These are phyloP conservation scores for Amylocarpus encephaloides DNA, from an alignment of 2,329 filamentous ascomycete genomes.

Conservation along the genomic window DNA sequence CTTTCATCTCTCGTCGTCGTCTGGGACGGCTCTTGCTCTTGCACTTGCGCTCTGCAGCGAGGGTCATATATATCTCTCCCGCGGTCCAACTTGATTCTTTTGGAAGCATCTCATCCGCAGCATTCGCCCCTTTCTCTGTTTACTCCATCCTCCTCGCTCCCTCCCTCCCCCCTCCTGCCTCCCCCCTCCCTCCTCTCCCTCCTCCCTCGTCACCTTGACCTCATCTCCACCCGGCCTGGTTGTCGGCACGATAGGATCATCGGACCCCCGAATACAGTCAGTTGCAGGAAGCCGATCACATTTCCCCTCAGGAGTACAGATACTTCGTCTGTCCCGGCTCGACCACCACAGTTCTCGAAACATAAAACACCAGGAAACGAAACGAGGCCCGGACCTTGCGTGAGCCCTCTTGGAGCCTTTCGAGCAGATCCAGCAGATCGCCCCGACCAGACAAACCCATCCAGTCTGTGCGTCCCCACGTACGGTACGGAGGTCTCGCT, in stretches of 20 bases:
- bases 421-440: constrained; percentile 6
- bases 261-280: constrained; percentile 1
- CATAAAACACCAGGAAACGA: no score
- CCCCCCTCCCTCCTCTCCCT: constrained; percentile 1
- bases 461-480: constrained; percentile 17
- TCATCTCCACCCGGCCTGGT: constrained; percentile 10
- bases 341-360: no score
- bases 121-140: not conserved
- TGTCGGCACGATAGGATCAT: constrained; percentile 6
- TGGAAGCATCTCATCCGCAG: not conserved
- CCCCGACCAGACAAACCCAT: not conserved
- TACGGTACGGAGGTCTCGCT: no score
- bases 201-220: not conserved
- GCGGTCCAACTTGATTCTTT: not conserved
- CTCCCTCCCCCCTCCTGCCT: not conserved
- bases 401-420: not conserved
- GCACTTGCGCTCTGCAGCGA: not conserved
- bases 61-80: constrained; percentile 12
- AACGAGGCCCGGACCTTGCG: constrained; percentile 3
- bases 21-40: no score
- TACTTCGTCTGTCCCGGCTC: not conserved
- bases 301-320: constrained; percentile 17
- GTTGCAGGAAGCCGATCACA: constrained; percentile 14
- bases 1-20: not conserved
- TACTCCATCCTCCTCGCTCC: not conserved